Evolutionary conservation across 805 yeast genomes (phyloP).

Genomic region (Ogataea kodamae): DNA sequence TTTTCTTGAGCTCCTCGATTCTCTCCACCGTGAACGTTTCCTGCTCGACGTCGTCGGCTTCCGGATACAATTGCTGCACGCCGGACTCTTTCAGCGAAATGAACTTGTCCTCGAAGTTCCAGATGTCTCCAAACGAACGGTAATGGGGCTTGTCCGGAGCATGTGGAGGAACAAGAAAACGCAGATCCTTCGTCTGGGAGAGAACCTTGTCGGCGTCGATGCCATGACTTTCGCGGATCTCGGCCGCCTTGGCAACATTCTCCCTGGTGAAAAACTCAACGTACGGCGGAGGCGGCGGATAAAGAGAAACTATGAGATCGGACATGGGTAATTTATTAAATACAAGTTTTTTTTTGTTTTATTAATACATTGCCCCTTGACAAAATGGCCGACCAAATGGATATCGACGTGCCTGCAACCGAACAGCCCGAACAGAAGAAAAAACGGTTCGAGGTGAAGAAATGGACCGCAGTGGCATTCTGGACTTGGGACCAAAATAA

Average conservation of each 20-base stretch:
- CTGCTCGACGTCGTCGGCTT: conserved; percentile 31
- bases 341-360: conserved; percentile 4
- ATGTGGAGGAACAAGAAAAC: conserved; percentile 61
- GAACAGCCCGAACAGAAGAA: conserved; percentile 35
- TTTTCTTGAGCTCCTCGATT: conserved; percentile 71
- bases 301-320: conserved; percentile 56
- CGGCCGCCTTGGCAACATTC: conserved; percentile 47
- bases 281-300: conserved; percentile 93
- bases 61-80: conserved; percentile 63
- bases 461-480: conserved; percentile 99
- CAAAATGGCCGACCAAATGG: conserved; percentile 23
- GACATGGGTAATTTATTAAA: conserved; percentile 5
- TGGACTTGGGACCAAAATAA: conserved; percentile 89
- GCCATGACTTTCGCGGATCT: conserved; percentile 21
- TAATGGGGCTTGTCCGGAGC: conserved; percentile 64
- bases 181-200: conserved; percentile 37
- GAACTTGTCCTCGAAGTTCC: conserved; percentile 78
- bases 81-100: conserved; percentile 78
- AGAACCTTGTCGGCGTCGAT: conserved; percentile 24
- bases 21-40: conserved; percentile 45
- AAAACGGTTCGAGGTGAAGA: conserved; percentile 86
- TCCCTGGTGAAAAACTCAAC: conserved; percentile 68
- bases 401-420: conserved; percentile 24
- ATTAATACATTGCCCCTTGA: conserved; percentile 2
- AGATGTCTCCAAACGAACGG: conserved; percentile 83